Base-by-base conservation (phyloP, 495 filamentous ascomycete species). In the Lasiosphaeris hirsuta region DNA sequence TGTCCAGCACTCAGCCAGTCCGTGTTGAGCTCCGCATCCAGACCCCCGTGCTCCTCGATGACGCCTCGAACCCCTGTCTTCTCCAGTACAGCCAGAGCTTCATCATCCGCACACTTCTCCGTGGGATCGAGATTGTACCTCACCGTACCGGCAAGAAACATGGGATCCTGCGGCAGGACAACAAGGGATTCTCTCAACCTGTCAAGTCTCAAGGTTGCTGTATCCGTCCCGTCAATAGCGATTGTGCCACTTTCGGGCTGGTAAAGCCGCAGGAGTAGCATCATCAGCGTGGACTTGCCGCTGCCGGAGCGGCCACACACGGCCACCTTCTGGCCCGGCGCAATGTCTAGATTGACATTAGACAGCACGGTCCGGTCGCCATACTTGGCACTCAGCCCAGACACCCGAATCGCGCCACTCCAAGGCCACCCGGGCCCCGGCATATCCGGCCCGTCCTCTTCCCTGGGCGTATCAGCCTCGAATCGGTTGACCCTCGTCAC, bases 181-280 rank as follows among this genome's bases (percentile, higher is more conserved):
- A 73, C 60, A 15, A 73, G 60, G 7, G 62, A 66, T 11, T 52
- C 57, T n/a, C 70, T 61, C 7, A 70, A 17, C 0, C 72, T 70
- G 58, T 80, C 71, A 2, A 78, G 49, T 39, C 81, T 80, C 34
- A 59, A 34, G 10, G 77, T 69, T 0, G 62, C 46, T 3, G 56
- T 76, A 46, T 81, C 74, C 5, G 78, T 43, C 7, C 68, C 75
- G 41, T 84, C 80, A 10, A 83, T 71, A 8, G 58, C 40, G 34
- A 84, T 79, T 54, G 80, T 78, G 39, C 92, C 92, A 37, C 78
- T 73, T 48, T 77, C 75, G 4, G 89, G 81, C 66, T 96, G 90
- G 60, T 96, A 95, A 52, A 97, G 90, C 41, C 92, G 85, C 78
- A 97, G 95, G 10, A 97, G 78, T 17, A 90, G 84, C 63, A 96